Percentiles rank a stretch among this genome's conserved stretches.
Evolutionary conservation across 306 rosid species (phyloP).

Genomic region (Cicer cuneatum): DNA sequence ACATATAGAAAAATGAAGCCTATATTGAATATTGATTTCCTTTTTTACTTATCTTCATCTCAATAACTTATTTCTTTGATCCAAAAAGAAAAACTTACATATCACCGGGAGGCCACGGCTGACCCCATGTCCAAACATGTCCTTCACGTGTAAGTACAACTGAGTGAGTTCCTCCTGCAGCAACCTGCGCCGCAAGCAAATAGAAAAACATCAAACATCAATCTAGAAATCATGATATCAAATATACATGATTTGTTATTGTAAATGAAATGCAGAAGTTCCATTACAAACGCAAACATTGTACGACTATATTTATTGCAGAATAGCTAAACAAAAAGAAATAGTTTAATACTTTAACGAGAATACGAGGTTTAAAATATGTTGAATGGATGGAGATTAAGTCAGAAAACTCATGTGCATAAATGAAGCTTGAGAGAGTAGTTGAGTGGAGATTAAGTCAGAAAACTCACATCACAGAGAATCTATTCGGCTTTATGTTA

Average conservation of each 20-base stretch:
- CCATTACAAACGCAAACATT: background rate
- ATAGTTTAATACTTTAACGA: background rate
- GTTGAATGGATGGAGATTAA: background rate
- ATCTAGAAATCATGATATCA: slow-evolving; percentile 4
- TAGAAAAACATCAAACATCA: slow-evolving; percentile 18
- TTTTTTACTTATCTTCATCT: slow-evolving; percentile 15
- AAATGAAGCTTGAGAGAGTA: background rate
- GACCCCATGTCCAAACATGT: slow-evolving; percentile 99
- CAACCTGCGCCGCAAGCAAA: slow-evolving; percentile 65
- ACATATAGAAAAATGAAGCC: background rate
- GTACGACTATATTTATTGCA: slow-evolving; percentile 22
- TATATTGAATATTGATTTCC: background rate
- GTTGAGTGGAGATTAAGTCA: background rate
- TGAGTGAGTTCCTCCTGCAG: slow-evolving; percentile 99
- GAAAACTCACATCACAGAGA: background rate
- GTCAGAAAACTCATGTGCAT: too few species aligned
- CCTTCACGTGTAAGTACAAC: slow-evolving; percentile 97
- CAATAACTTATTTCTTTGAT: background rate
- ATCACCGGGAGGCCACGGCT: slow-evolving; percentile 99
- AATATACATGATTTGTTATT: background rate
- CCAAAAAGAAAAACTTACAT: slow-evolving; percentile 57
- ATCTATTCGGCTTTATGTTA: background rate
- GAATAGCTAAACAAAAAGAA: slow-evolving; percentile 12
- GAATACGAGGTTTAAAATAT: background rate
- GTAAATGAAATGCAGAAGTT: slow-evolving; percentile 24